A percentile compares a stretch with the other conserved stretches of the same genome.
phyloP scores from a whole-genome alignment of 176 grass and related monocot genomes.

The Coix lacrymajobi region DNA sequence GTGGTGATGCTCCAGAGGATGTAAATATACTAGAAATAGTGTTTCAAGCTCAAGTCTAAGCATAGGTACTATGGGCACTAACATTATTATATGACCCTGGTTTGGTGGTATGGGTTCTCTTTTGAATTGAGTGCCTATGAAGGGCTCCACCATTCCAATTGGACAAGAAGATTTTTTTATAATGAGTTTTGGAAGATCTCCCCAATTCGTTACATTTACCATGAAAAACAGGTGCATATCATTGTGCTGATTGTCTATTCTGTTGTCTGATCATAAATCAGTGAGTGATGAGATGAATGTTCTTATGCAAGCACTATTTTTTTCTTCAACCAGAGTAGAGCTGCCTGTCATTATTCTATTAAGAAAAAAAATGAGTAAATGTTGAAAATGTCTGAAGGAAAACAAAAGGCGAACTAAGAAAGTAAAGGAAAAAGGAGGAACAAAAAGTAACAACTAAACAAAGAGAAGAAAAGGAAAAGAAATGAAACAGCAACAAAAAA shows the following conservation, averaged over 20 bases:
- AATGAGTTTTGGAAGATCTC: background rate
- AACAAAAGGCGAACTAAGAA: background rate
- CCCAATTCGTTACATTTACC: background rate
- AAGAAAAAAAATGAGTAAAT: background rate
- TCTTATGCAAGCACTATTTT: background rate
- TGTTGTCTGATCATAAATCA: background rate
- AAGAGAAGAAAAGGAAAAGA: background rate
- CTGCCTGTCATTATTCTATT: background rate
- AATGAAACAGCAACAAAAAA: background rate
- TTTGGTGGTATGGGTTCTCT: background rate
- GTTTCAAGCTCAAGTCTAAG: background rate
- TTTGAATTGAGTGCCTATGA: background rate
- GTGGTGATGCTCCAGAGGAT: background rate
- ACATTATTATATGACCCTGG: background rate
- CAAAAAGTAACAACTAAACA: background rate
- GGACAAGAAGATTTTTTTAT: background rate
- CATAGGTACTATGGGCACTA: background rate
- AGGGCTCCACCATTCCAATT: background rate
- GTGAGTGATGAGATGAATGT: background rate
- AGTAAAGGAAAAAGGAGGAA: background rate
- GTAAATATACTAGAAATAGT: constrained; percentile 18
- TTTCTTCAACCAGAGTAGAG: background rate
- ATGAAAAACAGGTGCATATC: constrained; percentile 6
- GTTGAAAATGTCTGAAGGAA: background rate
- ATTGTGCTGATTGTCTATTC: background rate